These are phyloP conservation scores for Aureobasidium leucospermi DNA, from an alignment of 2,329 filamentous ascomycete species.

Conservation along the genomic window DNA sequence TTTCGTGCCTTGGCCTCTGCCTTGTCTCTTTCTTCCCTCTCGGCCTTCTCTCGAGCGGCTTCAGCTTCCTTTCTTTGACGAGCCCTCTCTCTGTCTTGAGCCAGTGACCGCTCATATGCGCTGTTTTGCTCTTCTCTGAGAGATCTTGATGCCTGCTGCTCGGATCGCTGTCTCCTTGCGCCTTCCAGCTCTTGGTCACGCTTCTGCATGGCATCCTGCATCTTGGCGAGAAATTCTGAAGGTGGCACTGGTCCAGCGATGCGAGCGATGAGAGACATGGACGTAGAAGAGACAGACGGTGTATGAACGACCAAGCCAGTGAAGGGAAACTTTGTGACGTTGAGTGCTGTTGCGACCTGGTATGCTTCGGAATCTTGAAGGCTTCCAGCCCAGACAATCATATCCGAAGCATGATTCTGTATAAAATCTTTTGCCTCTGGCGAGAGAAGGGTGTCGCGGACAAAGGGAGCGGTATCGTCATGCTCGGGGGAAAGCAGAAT, in stretches of 20 bases:
- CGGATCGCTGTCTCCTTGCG: slow-evolving; percentile 67
- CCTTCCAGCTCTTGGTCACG: slow-evolving; percentile 69
- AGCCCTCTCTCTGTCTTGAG: slow-evolving; percentile 77
- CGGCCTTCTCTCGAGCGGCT: slow-evolving; percentile 51
- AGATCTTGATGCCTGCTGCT: slow-evolving; percentile 72
- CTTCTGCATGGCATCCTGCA: slow-evolving; percentile 65
- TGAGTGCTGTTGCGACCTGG: slow-evolving; percentile 79
- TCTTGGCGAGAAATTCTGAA: slow-evolving; percentile 64
- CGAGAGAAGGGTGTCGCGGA: slow-evolving; percentile 72
- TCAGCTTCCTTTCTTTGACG: slow-evolving; percentile 70
- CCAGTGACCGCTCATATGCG: slow-evolving; percentile 87
- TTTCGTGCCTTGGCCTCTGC: slow-evolving; percentile 54
- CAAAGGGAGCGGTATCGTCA: slow-evolving; percentile 79
- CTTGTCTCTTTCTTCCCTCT: slow-evolving; percentile 58
- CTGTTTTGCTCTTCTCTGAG: slow-evolving; percentile 84
- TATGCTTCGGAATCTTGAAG: slow-evolving; percentile 91
- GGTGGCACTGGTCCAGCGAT: slow-evolving; percentile 65
- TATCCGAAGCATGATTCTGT: slow-evolving; percentile 65
- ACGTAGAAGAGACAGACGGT: slow-evolving; percentile 70
- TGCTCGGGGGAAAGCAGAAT: slow-evolving; percentile 87
- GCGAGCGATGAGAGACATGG: slow-evolving; percentile 84
- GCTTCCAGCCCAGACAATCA: slow-evolving; percentile 88
- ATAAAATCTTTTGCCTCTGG: slow-evolving; percentile 68
- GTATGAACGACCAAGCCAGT: slow-evolving; percentile 80
- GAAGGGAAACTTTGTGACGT: slow-evolving; percentile 89